Base-by-base conservation (phyloP, 768 basidiomycete species). In the Panellus pusillus region DNA sequence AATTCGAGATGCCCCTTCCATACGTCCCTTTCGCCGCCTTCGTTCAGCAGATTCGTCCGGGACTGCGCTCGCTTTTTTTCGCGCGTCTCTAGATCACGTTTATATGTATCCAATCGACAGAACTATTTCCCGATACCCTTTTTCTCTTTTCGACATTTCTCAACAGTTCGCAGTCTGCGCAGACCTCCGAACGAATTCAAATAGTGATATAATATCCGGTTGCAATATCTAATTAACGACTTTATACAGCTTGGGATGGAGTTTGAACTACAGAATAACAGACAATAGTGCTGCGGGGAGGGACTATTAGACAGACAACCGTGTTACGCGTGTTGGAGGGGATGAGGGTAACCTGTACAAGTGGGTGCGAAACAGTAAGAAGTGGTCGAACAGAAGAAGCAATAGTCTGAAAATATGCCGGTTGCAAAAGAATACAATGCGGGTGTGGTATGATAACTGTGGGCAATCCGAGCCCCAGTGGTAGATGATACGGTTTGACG, bases 301-400 rank as follows among this genome's bases (percentile, higher is more conserved):
- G 66, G 68, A 82, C 80, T 83, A 83, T 84, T 78, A 83, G 74
- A 81, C 83, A 84, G 80, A 83, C 81, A 78, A 78, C 73, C 74
- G 74, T 76, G 72, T 74, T 74, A 73, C 74, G 72, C 68, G 70
- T 65, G 71, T 65, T 60, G 68, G 73, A n/a, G 71, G 70, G 71
- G 75, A 35, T 35, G 32, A 35, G 74, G 68, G 76, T 79, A 79
- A 78, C 75, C 78, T 77, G 76, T 81, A 81, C 80, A 83, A 80
- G 77, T 81, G 79, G 66, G 63, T 71, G 65, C 61, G 64, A 67
- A 73, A 73, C 73, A 75, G 73, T 67, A 68, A 69, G 64, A 68
- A 56, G 67, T 70, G 66, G 66, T 67, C 72, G 71, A 71, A 71
- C 69, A 73, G 75, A 76, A 76, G 72, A 73, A 79, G 76, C 77